Evolutionary conservation across 2,329 filamentous ascomycete genomes (phyloP).

Genomic region (Aspergillus pseudoviridinutans): DNA sequence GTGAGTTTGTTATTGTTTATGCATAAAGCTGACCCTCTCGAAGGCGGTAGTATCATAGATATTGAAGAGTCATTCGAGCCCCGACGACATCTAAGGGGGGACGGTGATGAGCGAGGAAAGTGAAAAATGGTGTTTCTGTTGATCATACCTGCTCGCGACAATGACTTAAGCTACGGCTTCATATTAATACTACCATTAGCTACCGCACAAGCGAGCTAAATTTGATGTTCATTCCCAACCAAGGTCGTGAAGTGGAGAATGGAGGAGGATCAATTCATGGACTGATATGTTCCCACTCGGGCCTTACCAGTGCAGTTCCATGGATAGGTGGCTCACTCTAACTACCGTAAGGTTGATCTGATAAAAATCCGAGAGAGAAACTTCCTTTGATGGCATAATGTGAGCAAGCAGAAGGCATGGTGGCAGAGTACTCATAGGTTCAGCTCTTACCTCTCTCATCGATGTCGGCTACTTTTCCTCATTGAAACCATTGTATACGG

Average conservation of each 20-base stretch:
- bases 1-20: not conserved
- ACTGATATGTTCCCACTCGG: not conserved
- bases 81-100: not conserved
- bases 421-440: not conserved
- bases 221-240: not conserved
- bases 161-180: not conserved
- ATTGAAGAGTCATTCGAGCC: no score
- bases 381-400: not conserved
- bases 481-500: not conserved
- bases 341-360: not conserved
- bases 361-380: not conserved
- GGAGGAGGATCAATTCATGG: not conserved
- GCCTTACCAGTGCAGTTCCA: not conserved
- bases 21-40: not conserved
- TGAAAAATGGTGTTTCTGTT: not conserved
- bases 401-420: not conserved
- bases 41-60: not conserved
- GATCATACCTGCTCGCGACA: not conserved
- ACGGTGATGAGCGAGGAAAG: not conserved
- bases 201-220: not conserved
- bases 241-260: not conserved
- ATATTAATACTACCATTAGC: not conserved
- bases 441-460: not conserved
- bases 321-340: not conserved
- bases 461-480: not conserved